These are phyloP conservation scores for Rusavskia elegans DNA, from an alignment of 495 filamentous ascomycete genomes.

Conservation along the genomic window DNA sequence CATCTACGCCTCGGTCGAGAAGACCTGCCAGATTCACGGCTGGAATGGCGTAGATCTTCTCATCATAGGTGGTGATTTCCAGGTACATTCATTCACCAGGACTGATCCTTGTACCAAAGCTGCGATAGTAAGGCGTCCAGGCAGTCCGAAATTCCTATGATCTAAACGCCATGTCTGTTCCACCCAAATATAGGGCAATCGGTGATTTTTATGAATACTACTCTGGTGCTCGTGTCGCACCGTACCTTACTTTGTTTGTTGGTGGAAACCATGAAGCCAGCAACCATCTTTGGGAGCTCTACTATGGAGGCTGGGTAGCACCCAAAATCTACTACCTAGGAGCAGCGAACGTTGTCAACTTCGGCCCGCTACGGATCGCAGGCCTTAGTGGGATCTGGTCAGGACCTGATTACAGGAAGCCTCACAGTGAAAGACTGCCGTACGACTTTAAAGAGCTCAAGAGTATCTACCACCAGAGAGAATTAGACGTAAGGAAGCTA, in stretches of 20 bases:
- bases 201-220: constrained; percentile 93
- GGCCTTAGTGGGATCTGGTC: constrained; percentile 91
- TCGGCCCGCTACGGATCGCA: constrained; percentile 75
- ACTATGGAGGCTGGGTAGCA: constrained; percentile 93
- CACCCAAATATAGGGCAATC: constrained; percentile 64
- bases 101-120: not conserved
- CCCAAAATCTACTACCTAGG: constrained; percentile 95
- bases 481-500: constrained; percentile 82
- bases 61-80: constrained; percentile 85
- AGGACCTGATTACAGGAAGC: constrained; percentile 60
- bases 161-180: constrained; percentile 72
- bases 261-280: constrained; percentile 91
- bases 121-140: constrained; percentile 24
- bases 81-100: constrained; percentile 30
- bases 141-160: constrained; percentile 79
- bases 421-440: constrained; percentile 75
- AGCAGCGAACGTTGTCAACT: constrained; percentile 69
- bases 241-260: constrained; percentile 80
- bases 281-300: constrained; percentile 74
- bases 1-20: constrained; percentile 65
- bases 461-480: constrained; percentile 73
- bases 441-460: constrained; percentile 58
- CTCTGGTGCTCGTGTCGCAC: constrained; percentile 56
- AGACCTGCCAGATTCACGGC: constrained; percentile 41
- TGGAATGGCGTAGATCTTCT: constrained; percentile 70